These are phyloP conservation scores for Colletotrichum sp. DNA, from an alignment of 2,329 filamentous ascomycete genomes.

Conservation along the genomic window DNA sequence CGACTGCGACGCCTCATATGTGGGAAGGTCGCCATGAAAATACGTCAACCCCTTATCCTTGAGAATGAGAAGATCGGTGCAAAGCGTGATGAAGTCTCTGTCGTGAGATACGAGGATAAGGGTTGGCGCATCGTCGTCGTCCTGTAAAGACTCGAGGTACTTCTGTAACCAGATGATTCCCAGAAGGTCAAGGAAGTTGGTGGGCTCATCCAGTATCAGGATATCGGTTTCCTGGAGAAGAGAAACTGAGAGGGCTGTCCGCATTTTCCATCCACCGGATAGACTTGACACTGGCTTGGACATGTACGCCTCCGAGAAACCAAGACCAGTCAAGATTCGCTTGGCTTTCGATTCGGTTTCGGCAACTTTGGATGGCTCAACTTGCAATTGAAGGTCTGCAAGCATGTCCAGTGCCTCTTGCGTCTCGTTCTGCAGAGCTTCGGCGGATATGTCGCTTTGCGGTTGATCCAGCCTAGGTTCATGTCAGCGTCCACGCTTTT, in stretches of 20 bases:
- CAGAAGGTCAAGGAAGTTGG: conserved; percentile 83
- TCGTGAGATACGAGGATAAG: conserved; percentile 85
- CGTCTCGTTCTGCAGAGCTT: conserved; percentile 66
- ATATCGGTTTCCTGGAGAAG: conserved; percentile 78
- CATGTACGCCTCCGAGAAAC: conserved; percentile 70
- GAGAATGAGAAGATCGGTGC: conserved; percentile 79
- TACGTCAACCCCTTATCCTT: conserved; percentile 74
- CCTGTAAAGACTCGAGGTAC: conserved; percentile 66
- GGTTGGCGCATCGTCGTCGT: conserved; percentile 62
- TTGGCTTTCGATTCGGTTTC: conserved; percentile 71
- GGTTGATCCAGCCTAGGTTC: conserved; percentile 51
- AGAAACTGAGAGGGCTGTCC: conserved; percentile 67
- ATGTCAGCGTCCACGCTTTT: not conserved
- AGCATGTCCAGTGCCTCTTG: conserved; percentile 74
- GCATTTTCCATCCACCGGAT: conserved; percentile 81
- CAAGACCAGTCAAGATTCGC: conserved; percentile 70
- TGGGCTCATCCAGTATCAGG: conserved; percentile 84
- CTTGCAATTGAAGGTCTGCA: conserved; percentile 68
- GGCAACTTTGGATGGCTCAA: conserved; percentile 69
- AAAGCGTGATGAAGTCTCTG: conserved; percentile 77
- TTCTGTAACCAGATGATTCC: conserved; percentile 86
- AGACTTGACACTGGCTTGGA: conserved; percentile 66
- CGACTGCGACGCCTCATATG: conserved; percentile 72
- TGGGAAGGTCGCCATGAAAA: conserved; percentile 76
- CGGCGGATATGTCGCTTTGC: conserved; percentile 60